These are phyloP conservation scores for Torulaspora globosa DNA, from an alignment of 1,139 yeast species.

Conservation along the genomic window DNA sequence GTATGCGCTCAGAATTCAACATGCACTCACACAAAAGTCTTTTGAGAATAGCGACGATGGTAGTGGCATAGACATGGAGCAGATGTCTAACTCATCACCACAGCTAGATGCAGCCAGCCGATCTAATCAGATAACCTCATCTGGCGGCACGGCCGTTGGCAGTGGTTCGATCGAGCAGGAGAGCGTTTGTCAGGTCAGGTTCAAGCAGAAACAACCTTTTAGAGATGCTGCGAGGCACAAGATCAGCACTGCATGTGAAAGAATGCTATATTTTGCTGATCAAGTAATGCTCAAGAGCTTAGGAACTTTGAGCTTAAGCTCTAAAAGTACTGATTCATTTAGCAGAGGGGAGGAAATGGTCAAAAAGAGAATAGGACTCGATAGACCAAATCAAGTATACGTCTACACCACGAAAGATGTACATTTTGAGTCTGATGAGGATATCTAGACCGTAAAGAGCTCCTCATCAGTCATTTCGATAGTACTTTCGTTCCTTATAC, in stretches of 20 bases:
- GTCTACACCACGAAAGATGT: conserved; percentile 57
- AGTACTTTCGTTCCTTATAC: too few species aligned
- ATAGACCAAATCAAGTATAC: conserved; percentile 42
- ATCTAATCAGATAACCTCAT: neutral
- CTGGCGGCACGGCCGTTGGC: neutral
- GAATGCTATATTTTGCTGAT: conserved; percentile 49
- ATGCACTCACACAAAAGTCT: conserved; percentile 19
- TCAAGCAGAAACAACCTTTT: conserved; percentile 17
- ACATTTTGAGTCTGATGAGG: conserved; percentile 40
- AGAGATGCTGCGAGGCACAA: conserved; percentile 22
- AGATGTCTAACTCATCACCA: neutral
- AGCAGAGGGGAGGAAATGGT: conserved; percentile 25
- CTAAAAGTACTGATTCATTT: conserved; percentile 17
- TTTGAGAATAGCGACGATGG: conserved; percentile 5
- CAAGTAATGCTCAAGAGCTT: conserved; percentile 56
- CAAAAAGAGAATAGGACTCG: conserved; percentile 31
- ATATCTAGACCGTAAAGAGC: neutral
- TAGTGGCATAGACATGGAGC: conserved; percentile 7
- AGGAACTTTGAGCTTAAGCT: conserved; percentile 30
- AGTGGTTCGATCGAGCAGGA: conserved; percentile 11
- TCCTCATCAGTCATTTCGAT: neutral
- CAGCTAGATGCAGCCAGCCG: neutral
- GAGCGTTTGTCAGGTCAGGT: conserved; percentile 23
- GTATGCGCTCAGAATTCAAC: conserved; percentile 30
- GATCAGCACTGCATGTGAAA: conserved; percentile 38